Conservation (phyloP, 2,329 filamentous ascomycete genomes). For the Colletotrichum eleusines region DNA sequence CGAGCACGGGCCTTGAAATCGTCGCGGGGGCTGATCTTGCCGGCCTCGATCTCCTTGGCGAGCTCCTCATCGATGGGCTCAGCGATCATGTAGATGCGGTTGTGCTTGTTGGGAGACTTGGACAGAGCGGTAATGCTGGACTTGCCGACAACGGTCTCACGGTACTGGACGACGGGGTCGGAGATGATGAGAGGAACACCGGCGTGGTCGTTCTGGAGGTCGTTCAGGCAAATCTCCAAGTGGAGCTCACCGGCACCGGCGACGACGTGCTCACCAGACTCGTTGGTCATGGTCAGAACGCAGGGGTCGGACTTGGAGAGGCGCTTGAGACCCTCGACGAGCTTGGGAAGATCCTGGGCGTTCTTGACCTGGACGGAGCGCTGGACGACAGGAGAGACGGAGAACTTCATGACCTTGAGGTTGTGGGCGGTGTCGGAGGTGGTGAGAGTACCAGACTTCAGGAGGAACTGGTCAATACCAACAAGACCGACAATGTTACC, state of each 20-base stretch:
- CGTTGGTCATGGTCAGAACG: conserved; percentile 88
- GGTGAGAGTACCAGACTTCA: conserved; percentile 99
- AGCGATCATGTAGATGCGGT: conserved; percentile 97
- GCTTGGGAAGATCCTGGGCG: conserved; percentile 98
- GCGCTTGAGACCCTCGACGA: conserved; percentile 99
- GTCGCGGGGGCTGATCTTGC: conserved; percentile 94
- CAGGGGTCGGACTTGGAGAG: conserved; percentile 99
- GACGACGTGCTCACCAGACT: conserved; percentile 98
- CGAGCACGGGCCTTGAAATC: conserved; percentile 99
- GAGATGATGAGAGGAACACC: conserved; percentile 98
- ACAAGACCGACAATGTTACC: conserved; percentile 99
- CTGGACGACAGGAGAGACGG: conserved; percentile 97
- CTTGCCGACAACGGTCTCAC: conserved; percentile 88
- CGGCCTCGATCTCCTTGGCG: conserved; percentile 86
- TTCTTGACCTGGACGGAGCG: conserved; percentile 99
- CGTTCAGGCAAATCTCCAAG: conserved; percentile 99
- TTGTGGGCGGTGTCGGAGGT: conserved; percentile 98
- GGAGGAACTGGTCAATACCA: conserved; percentile 99
- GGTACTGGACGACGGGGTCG: conserved; percentile 98
- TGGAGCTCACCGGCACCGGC: conserved; percentile 99
- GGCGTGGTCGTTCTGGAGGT: conserved; percentile 99
- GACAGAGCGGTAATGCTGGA: conserved; percentile 97
- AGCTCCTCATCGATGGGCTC: conserved; percentile 94
- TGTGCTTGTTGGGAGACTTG: conserved; percentile 99
- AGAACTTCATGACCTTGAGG: conserved; percentile 99